Conservation (phyloP, 176 grass and related monocot species). For the Eragrostis curvula region DNA sequence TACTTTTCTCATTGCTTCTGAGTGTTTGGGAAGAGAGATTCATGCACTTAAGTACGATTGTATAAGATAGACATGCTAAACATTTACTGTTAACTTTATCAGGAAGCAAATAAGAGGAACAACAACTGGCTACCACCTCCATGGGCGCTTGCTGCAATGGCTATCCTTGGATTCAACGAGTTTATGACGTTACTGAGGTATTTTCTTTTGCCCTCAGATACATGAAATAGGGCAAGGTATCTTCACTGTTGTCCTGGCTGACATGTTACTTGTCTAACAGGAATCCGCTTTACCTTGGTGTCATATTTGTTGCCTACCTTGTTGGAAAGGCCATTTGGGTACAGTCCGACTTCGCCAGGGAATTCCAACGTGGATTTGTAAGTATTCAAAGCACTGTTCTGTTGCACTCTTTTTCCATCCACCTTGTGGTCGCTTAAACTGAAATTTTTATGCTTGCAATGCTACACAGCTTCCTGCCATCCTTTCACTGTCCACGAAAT, state of each 20-base stretch:
- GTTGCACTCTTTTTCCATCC: conserved; percentile 15
- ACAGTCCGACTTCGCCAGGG: conserved; percentile 76
- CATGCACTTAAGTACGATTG: background rate
- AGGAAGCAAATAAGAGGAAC: conserved; percentile 98
- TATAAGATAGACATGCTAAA: conserved; percentile 12
- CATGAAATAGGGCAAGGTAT: background rate
- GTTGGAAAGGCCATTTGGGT: conserved; percentile 95
- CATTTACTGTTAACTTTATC: conserved; percentile 28
- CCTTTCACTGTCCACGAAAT: conserved; percentile 91
- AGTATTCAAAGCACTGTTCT: conserved; percentile 43
- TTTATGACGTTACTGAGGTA: conserved; percentile 97
- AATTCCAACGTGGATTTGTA: conserved; percentile 89
- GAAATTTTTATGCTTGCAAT: conserved; percentile 20
- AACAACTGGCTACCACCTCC: conserved; percentile 98
- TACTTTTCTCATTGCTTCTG: conserved; percentile 15
- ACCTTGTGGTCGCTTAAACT: conserved; percentile 9
- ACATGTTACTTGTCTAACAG: conserved; percentile 55
- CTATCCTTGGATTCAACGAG: conserved; percentile 94
- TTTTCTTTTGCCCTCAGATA: conserved; percentile 23
- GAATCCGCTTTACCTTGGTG: conserved; percentile 74
- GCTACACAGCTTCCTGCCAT: conserved; percentile 70
- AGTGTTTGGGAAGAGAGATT: background rate
- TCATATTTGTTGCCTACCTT: conserved; percentile 88
- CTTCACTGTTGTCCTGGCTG: background rate
- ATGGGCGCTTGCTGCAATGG: conserved; percentile 94